Percentiles rank a stretch among this genome's conserved stretches.
phyloP scores from a whole-genome alignment of 371 early-diverging fungal genomes.

The Lichtheimia corymbifera region DNA sequence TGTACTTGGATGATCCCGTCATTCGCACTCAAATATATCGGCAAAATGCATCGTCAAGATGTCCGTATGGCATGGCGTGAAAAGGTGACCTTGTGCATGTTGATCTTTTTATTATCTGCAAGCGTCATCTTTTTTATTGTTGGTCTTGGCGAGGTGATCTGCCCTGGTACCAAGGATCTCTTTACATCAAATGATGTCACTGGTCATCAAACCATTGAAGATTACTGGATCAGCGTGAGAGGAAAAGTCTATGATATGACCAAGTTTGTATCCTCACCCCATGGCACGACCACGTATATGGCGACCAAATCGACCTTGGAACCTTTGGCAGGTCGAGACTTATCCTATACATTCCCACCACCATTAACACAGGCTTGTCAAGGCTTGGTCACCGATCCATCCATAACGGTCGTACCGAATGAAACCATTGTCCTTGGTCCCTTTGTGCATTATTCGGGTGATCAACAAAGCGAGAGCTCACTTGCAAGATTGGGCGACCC shows the following conservation, averaged over 20 bases:
- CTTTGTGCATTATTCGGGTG: constrained; percentile 27
- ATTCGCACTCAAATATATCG: constrained; percentile 51
- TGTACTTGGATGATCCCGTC: constrained; percentile 83
- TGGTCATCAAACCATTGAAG: constrained; percentile 46
- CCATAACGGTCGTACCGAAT: constrained; percentile 41
- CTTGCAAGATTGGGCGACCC: constrained; percentile 35
- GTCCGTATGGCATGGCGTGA: constrained; percentile 94
- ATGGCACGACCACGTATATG: constrained; percentile 46
- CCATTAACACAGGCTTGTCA: constrained; percentile 55
- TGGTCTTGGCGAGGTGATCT: constrained; percentile 56
- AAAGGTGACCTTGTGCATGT: constrained; percentile 80
- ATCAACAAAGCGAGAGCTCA: constrained; percentile 21
- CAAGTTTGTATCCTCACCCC: constrained; percentile 61
- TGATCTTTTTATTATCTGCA: constrained; percentile 62
- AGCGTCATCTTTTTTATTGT: constrained; percentile 60
- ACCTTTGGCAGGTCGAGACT: constrained; percentile 56
- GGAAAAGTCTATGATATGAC: constrained; percentile 82
- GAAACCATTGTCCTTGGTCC: constrained; percentile 41
- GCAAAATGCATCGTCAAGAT: constrained; percentile 84
- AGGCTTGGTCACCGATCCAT: constrained; percentile 43
- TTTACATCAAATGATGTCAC: constrained; percentile 50
- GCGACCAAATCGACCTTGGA: constrained; percentile 50
- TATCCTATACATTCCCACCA: constrained; percentile 61
- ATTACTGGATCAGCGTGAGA: constrained; percentile 63
- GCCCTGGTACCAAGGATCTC: constrained; percentile 53